Evolutionary conservation across 768 basidiomycete genomes (phyloP), one percentile per base, ranked within the genome.

Genomic region (Amyloporia xantha): DNA sequence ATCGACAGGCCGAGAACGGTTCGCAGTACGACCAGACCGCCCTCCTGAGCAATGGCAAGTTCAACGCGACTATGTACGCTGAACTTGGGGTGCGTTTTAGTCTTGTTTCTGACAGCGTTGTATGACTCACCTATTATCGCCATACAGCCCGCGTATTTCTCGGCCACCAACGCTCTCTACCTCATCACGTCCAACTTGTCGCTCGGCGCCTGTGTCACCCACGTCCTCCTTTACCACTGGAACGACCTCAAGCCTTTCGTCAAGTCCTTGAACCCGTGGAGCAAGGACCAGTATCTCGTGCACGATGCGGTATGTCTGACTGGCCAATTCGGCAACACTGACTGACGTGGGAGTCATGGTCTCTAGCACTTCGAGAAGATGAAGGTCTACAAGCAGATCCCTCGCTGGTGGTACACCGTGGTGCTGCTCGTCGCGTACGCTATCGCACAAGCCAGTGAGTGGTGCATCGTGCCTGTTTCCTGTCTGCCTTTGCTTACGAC

Each of bases 291-390:
- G 25, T 50, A 55, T 26, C 56, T 58, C 38, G 59, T 66, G 13
- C 59, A 67, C 56, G 66, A 68, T 30, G 55, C 47, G 24, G 44
- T 45, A 19, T 7, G 26, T 45, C 7, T n/a, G n/a, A n/a, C n/a
- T n/a, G n/a, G n/a, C n/a, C n/a, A n/a, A n/a, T n/a, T n/a, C n/a
- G n/a, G n/a, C n/a, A n/a, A n/a, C n/a, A n/a, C n/a, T n/a, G n/a
- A n/a, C n/a, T n/a, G n/a, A n/a, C n/a, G n/a, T n/a, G n/a, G n/a
- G n/a, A n/a, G n/a, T n/a, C n/a, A n/a, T n/a, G 9, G 23, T 19
- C 5, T 19, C 4, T n/a, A 45, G 25, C 81, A 83, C 60, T 73
- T 73, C 27, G 69, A 66, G 26, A 75, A 80, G 61, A 81, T 82
- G 78, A 72, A 75, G 62, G 68, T 62, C 3, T 62, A 65, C 57